Percentiles rank a stretch among this genome's conserved stretches.
Conservation (phyloP, 176 grass and related monocot genomes). For the Ensete glaucum region DNA sequence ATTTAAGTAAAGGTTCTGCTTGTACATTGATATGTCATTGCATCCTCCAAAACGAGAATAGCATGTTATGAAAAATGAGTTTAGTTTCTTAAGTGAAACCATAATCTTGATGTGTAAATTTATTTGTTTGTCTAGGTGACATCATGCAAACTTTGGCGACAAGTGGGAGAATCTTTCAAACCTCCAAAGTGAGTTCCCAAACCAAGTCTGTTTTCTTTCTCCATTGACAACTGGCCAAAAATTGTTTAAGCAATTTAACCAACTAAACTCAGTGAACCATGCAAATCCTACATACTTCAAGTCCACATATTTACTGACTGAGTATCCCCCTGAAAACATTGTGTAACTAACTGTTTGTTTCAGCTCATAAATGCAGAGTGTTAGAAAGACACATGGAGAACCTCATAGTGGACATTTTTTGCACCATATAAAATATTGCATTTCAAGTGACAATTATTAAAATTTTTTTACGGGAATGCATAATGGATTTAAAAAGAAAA, state of each 20-base stretch:
- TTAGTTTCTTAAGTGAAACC: not conserved
- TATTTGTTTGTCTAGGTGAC: constrained; percentile 66
- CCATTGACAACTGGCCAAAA: no score
- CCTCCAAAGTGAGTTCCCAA: constrained; percentile 72
- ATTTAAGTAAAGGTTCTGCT: not conserved
- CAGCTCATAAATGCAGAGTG: no score
- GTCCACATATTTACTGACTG: not conserved
- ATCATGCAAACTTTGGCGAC: constrained; percentile 94
- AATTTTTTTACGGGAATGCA: no score
- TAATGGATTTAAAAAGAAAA: no score
- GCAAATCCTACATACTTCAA: no score
- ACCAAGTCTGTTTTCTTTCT: not conserved
- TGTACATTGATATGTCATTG: not conserved
- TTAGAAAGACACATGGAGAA: no score
- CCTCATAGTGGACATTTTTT: no score
- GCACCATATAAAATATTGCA: no score
- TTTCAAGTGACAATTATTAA: no score
- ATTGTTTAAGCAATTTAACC: no score
- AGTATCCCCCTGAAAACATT: not conserved
- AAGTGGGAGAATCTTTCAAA: constrained; percentile 96
- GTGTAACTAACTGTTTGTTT: not conserved
- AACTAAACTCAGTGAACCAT: no score
- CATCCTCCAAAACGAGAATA: not conserved
- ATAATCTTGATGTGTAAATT: not conserved
- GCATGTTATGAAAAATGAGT: not conserved